Percentiles rank a stretch among this genome's conserved stretches.
Evolutionary conservation across 345 rosid species (phyloP).

Genomic region (Aquilaria malaccensis): DNA sequence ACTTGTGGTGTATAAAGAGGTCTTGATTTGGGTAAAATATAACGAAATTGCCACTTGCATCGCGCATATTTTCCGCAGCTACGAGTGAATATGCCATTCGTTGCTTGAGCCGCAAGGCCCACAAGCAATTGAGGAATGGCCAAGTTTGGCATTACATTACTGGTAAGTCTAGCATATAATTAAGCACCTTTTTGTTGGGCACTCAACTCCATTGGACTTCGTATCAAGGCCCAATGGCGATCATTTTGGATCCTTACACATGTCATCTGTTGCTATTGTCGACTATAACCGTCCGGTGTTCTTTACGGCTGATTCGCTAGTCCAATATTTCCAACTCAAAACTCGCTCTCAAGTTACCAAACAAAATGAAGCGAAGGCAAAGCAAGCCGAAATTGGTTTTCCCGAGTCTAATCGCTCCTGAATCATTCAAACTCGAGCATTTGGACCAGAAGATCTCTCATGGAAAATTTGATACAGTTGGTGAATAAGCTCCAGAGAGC

Average conservation of each 20-base stretch:
- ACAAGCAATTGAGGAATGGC: too few species aligned
- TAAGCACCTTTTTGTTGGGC: too few species aligned
- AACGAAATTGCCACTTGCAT: constrained; percentile 33
- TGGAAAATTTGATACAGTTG: constrained; percentile 84
- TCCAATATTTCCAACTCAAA: neutral
- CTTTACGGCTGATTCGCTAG: constrained; percentile 17
- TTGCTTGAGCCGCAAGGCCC: too few species aligned
- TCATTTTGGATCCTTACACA: too few species aligned
- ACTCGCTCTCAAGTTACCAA: neutral
- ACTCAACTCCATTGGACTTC: too few species aligned
- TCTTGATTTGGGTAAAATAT: constrained; percentile 21
- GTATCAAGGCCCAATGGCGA: too few species aligned
- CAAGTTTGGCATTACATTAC: too few species aligned
- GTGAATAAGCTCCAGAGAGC: constrained; percentile 93
- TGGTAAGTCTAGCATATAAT: too few species aligned
- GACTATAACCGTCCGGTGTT: neutral
- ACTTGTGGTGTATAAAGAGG: constrained; percentile 23
- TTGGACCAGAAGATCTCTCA: constrained; percentile 8
- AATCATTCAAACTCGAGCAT: neutral
- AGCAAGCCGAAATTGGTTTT: neutral
- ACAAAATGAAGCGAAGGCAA: neutral
- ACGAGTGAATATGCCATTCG: constrained; percentile 8
- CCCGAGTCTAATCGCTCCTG: neutral
- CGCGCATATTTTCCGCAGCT: neutral
- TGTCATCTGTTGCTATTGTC: too few species aligned